These are phyloP conservation scores for Phanerochaete sordida DNA, from an alignment of 768 basidiomycete genomes.

Conservation along the genomic window DNA sequence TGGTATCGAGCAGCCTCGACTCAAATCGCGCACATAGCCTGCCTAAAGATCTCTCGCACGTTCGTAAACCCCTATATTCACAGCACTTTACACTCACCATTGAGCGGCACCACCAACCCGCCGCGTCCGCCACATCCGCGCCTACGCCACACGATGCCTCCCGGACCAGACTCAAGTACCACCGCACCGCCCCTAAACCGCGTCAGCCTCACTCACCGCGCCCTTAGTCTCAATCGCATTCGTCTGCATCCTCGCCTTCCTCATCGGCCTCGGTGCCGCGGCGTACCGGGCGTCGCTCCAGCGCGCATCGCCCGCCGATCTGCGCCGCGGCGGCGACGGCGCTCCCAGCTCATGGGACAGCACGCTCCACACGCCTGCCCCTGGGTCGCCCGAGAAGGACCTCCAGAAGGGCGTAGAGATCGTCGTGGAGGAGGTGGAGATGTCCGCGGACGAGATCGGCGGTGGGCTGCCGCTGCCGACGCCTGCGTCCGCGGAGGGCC, in stretches of 20 bases:
- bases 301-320: slow-evolving; percentile 3
- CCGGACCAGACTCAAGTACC: slow-evolving; percentile 3
- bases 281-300: slow-evolving; percentile 7
- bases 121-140: neutral
- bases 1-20: neutral
- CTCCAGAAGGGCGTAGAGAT: neutral
- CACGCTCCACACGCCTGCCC: neutral
- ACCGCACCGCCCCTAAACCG: neutral
- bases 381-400: neutral
- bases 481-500: slow-evolving; percentile 1
- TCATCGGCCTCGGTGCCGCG: slow-evolving; percentile 2
- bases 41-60: neutral
- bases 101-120: neutral
- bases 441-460: neutral
- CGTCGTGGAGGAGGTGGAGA: neutral
- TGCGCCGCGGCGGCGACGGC: neutral
- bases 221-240: slow-evolving; percentile 8
- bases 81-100: no score
- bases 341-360: neutral
- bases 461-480: slow-evolving; percentile 3
- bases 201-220: neutral
- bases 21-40: neutral
- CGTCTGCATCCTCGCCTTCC: slow-evolving; percentile 6
- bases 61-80: neutral
- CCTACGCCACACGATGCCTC: neutral